Conservation (phyloP, 306 rosid genomes). For the Oemleria cerasiformis region DNA sequence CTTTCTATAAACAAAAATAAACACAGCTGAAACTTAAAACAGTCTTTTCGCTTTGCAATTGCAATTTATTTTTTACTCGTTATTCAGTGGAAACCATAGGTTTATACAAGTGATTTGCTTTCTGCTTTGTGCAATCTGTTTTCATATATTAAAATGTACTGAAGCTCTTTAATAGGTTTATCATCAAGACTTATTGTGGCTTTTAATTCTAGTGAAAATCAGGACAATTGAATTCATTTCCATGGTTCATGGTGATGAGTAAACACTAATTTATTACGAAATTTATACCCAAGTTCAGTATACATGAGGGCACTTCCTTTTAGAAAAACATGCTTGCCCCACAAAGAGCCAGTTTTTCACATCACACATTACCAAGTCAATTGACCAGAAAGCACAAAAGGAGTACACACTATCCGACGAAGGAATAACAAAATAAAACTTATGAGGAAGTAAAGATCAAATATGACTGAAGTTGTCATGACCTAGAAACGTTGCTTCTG, state of each 20-base stretch:
- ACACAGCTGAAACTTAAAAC: no score
- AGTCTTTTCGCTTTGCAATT: no score
- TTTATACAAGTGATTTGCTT: no score
- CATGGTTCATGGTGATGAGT: neutral
- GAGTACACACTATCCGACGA: neutral
- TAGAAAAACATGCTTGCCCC: neutral
- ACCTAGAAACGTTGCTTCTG: slow-evolving; percentile 4
- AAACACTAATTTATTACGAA: neutral
- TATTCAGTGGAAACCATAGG: no score
- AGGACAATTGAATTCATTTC: no score
- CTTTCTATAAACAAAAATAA: no score
- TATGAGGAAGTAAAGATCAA: neutral
- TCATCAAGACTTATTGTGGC: neutral
- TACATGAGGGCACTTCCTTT: neutral
- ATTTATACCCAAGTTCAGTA: neutral
- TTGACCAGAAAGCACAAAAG: neutral
- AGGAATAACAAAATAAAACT: neutral
- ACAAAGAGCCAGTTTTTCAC: neutral
- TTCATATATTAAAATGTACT: no score
- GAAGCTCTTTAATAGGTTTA: no score
- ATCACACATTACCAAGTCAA: neutral
- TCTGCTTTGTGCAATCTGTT: no score
- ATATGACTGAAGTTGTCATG: neutral
- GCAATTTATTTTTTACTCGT: no score
- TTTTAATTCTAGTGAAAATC: neutral